Evolutionary conservation across 2,329 filamentous ascomycete species (phyloP), one percentile per base, ranked within the genome.

Genomic region (Xylariaceae sp.): DNA sequence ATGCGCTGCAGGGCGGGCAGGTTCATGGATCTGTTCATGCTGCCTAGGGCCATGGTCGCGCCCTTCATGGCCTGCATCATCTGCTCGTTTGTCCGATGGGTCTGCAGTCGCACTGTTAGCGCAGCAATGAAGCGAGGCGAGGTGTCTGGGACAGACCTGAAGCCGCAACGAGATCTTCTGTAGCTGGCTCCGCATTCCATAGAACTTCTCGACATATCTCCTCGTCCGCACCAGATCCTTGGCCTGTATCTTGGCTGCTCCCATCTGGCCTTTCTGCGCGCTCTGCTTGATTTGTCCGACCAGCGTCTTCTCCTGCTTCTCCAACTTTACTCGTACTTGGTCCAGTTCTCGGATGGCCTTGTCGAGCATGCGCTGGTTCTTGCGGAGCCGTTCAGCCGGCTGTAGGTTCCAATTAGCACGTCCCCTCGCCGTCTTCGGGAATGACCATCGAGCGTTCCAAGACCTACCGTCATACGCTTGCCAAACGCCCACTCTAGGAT

Each of bases 61-160:
- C 92, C 92, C 63, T 95, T 98, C 92, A 98, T 96, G 7, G 89
- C 92, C 61, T 94, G 87, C 89, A 95, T 95, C 92, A 98, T 98
- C 63, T 96, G 90, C 60, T 98, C 92, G 61, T 98, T 98, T 47
- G 89, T 95, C 45, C 92, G 80, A 45, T 96, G 90, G 31, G 92
- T 98, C 86, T 94, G 51, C 13, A 26, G 6, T 6, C 24, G 5
- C 15, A 5, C 15, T 26, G n/a, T 26, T 14, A 28, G 18, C n/a
- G 13, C 4, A 21, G 14, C 5, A 8, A 5, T 17, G 40, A 31
- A 39, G 43, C 24, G 8, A 37, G 13, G 18, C 15, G 8, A 13
- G 4, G 14, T 19, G 9, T 14, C n/a, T 11, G 9, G 11, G 11
- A 42, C 49, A 33, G 65, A 92, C 87, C 77, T 96, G 92, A 55